Conservation (phyloP, 23 red algal species). For the Gracilaria gracilis region DNA sequence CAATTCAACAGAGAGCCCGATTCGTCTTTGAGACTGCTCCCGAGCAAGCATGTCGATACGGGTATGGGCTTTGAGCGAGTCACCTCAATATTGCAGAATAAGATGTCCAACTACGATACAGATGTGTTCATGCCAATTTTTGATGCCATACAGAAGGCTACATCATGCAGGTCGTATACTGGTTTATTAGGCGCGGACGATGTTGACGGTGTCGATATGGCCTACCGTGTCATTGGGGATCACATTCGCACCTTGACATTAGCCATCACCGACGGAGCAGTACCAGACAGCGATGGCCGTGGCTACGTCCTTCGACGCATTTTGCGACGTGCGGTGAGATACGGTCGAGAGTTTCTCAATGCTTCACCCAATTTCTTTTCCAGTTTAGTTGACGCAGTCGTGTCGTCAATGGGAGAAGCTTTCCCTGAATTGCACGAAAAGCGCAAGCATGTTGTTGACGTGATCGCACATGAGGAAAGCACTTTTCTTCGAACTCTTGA, state of each 20-base stretch:
- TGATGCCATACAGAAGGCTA: conserved; percentile 81
- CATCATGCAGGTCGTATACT: conserved; percentile 73
- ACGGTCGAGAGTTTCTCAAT: conserved; percentile 94
- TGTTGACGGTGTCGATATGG: conserved; percentile 89
- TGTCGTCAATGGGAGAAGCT: conserved; percentile 57
- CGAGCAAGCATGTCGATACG: conserved; percentile 96
- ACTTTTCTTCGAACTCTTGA: conserved; percentile 87
- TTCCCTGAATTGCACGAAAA: conserved; percentile 92
- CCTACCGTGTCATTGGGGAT: conserved; percentile 96
- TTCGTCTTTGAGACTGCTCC: conserved; percentile 69
- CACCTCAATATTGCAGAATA: conserved; percentile 88
- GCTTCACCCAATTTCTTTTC: conserved; percentile 80
- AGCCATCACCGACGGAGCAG: conserved; percentile 95
- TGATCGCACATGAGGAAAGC: conserved; percentile 91
- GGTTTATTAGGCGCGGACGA: conserved; percentile 82
- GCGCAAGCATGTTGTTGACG: conserved; percentile 70
- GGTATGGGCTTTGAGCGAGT: conserved; percentile 98
- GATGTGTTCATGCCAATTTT: conserved; percentile 98
- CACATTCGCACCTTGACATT: conserved; percentile 96
- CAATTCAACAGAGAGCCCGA: conserved; percentile 96
- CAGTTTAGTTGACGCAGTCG: conserved; percentile 76
- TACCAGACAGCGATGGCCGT: conserved; percentile 93
- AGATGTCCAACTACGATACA: conserved; percentile 97
- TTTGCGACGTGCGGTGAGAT: conserved; percentile 93
- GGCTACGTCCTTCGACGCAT: conserved; percentile 97